Evolutionary conservation across 306 rosid genomes (phyloP), one percentile per base, ranked within the genome.

Genomic region (Castanea sativa): DNA sequence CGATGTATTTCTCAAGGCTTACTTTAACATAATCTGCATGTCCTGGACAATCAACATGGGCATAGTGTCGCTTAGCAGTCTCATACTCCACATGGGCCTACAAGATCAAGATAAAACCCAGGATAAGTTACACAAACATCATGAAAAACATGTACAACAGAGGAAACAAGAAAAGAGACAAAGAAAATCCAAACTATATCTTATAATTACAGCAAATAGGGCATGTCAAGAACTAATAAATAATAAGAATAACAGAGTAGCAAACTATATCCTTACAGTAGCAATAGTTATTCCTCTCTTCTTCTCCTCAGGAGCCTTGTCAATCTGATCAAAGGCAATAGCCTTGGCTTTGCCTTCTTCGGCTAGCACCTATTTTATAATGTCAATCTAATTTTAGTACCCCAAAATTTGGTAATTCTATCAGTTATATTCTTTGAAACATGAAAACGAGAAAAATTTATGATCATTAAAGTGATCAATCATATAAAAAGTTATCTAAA

Each of bases 341-440:
- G 98, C 98, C 82, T 92, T 94, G 21, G 96, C 98, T 81, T 94
- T 94, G 19, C 98, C 98, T 88, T 94, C 98, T 77, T 90, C 98
- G 3, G 97, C 83, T 30, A 94, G 90, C 25, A 90, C 96, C 97
- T 92, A 6, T 32, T 55, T 65, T 75, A 60, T 4, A 55, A 15
- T 2, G 5, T 49, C 53, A 49, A 49, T 49, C 53, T 49, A 5
- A 1, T 33, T 35, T 30, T 13, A 43, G 20, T 16, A 30, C 60
- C 21, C 14, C 30, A 7, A 59, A 23, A 38, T 38, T 38, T 38
- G 45, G 3, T 38, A 38, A 38, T 38, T 38, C 11, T 38, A 8
- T 2, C 45, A 38, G 45, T 38, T 38, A 38, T 38, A 8, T 38
- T 38, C 45, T 38, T 38, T 38, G 45, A 38, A 3, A 38, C 45